Conservation (phyloP, 345 rosid species). For the Gossypium raimondii region DNA sequence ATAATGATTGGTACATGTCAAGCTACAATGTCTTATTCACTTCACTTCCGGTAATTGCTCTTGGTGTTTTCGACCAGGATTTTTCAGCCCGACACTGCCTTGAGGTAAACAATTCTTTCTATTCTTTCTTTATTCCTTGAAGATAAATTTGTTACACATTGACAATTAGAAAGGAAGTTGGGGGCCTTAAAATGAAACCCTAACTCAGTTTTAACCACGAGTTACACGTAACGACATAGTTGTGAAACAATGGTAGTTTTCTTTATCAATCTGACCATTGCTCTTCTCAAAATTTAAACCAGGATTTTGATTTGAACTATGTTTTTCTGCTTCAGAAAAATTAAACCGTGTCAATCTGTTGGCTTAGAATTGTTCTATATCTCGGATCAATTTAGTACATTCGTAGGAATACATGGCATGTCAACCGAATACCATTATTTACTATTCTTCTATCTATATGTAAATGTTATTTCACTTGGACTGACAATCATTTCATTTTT, state of each 20-base stretch:
- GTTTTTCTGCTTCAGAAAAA: neutral
- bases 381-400: neutral
- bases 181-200: too few species aligned
- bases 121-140: neutral
- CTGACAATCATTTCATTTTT: too few species aligned
- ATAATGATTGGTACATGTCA: constrained; percentile 94
- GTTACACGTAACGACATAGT: neutral
- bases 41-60: constrained; percentile 87
- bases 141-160: neutral
- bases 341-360: neutral
- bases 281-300: neutral
- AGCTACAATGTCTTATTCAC: constrained; percentile 96
- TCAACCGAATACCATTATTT: neutral
- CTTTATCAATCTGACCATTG: neutral
- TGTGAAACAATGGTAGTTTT: neutral
- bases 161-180: too few species aligned
- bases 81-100: constrained; percentile 83
- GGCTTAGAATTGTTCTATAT: neutral
- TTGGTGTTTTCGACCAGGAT: constrained; percentile 91
- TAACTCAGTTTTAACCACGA: neutral
- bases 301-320: neutral
- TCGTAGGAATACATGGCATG: neutral
- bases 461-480: neutral
- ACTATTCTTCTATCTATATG: neutral
- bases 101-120: constrained; percentile 41